phyloP scores from a whole-genome alignment of 2,329 filamentous ascomycete species.

The Aspergillus fumigatiaffinis region DNA sequence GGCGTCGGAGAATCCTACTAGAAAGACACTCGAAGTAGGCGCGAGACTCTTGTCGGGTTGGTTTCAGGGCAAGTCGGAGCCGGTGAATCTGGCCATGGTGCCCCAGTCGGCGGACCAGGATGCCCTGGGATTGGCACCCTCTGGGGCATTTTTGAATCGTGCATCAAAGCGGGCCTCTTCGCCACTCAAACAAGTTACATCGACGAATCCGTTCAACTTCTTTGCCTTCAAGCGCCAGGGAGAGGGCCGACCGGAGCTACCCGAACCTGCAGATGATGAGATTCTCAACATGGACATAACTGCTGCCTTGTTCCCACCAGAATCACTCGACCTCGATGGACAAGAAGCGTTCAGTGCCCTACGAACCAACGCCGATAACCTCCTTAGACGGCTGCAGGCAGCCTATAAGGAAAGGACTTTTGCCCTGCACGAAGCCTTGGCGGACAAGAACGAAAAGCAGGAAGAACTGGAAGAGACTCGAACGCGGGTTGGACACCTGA shows the following conservation, averaged over 20 bases:
- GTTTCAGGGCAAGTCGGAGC: conserved; percentile 52
- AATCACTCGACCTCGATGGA: conserved; percentile 45
- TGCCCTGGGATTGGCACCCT: conserved; percentile 11
- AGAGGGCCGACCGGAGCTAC: conserved; percentile 23
- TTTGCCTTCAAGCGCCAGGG: conserved; percentile 37
- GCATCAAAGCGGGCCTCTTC: conserved; percentile 26
- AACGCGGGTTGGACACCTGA: conserved; percentile 54
- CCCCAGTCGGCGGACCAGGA: conserved; percentile 10
- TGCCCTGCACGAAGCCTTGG: conserved; percentile 48
- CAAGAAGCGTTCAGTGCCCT: conserved; percentile 56
- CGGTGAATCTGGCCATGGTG: conserved; percentile 43
- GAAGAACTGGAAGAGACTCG: conserved; percentile 60
- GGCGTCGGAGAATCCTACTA: conserved; percentile 23
- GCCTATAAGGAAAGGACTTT: conserved; percentile 53
- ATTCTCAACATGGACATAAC: conserved; percentile 54
- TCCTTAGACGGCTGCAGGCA: conserved; percentile 52
- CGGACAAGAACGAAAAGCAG: conserved; percentile 54
- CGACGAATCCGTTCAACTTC: conserved; percentile 40
- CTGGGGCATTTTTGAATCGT: conserved; percentile 15
- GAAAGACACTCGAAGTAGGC: conserved; percentile 29
- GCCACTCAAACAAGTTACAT: conserved; percentile 31
- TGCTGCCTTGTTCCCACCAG: conserved; percentile 52
- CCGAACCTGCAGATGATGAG: conserved; percentile 47
- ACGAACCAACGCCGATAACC: conserved; percentile 52
- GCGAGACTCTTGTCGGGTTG: conserved; percentile 44